Evolutionary conservation across 352 stramenopile genomes (phyloP), one percentile per base, ranked within the genome.

Genomic region (Phytophthora chlamydospora): DNA sequence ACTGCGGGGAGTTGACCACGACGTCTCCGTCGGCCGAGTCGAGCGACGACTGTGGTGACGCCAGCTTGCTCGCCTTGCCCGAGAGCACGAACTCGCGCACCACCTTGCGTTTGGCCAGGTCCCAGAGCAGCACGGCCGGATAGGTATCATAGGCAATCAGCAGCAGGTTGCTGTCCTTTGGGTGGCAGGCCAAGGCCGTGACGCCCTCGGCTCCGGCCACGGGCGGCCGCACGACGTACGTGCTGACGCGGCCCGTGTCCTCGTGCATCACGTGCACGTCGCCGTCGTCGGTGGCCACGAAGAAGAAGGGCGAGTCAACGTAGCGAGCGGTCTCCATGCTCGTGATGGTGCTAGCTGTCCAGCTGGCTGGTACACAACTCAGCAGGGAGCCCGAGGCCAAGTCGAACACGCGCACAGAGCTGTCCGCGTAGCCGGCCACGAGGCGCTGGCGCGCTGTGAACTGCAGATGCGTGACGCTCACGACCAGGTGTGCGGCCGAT

Each of bases 241-340:
- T 90, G 55, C 81, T 86, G 27, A 84, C 69, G 41, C 75, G 71
- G 6, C 81, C 84, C 0, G 83, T 91, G 10, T 90, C 80, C 68
- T 94, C 85, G 6, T 94, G 80, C 4, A 94, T 56, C 8, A 93
- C 80, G 76, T 93, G 53, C 43, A 92, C 54, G 8, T 80, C 67
- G 16, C 81, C 80, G 27, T 94, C 80, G 55, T 92, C 81, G 13
- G 85, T 80, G 11, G 85, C 83, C 11, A 90, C 74, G 35, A 90
- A 92, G 48, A 90, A 82, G 55, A 83, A 94, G 32, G 79, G 76
- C 34, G 80, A 86, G 16, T 78, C 72, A 12, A 60, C 55, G 56
- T 88, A 88, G 39, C 39, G 36, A 32, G 88, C 76, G 1, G 85
- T 92, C 70, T 92, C 83, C 1, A 94, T 45, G 38, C 66, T 79